Evolutionary conservation across 345 rosid species (phyloP), one percentile per base, ranked within the genome.

Genomic region (Anastatica hierochuntica): DNA sequence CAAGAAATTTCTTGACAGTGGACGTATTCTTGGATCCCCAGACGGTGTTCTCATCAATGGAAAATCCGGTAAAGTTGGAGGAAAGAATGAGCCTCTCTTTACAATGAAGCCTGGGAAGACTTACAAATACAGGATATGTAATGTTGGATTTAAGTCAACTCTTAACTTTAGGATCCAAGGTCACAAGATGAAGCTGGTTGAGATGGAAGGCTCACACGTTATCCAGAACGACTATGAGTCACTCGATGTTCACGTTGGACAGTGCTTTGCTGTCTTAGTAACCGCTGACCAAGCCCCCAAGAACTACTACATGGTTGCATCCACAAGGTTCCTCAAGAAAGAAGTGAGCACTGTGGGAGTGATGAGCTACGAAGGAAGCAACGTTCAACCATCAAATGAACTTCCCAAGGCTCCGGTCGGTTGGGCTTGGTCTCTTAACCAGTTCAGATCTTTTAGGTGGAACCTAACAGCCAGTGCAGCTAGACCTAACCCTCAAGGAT

Each of bases 401-500:
- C 59, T 81, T 12, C 88, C 88, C 3, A 43, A 53, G 35, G 56
- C 78, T 7, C 92, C 88, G 0, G 76, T 68, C 13, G 81, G 85
- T 2, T 80, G 84, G 88, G 81, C 74, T 10, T 84, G 88, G 88
- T 84, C 94, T 12, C 68, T 81, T 36, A 80, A 84, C 48, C 85
- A 84, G 70, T 81, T 79, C 71, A 75, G 94, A 3, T 58, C 94
- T 36, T 77, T 81, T 77, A 68, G 88, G 8, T 84, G 94, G 94
- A 84, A 84, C 72, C 90, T 57, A 77, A n/a, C n/a, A n/a, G n/a
- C n/a, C n/a, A n/a, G n/a, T n/a, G n/a, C n/a, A n/a, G n/a, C n/a
- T n/a, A n/a, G 90, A 66, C 90, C 90, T 30, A 83, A 83, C 68
- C 90, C 90, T 0, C 90, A 84, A 15, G 94, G 94, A 6, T 84